These are phyloP conservation scores for Hondaea fermentalgiana DNA, from an alignment of 108 stramenopile species.

Conservation along the genomic window DNA sequence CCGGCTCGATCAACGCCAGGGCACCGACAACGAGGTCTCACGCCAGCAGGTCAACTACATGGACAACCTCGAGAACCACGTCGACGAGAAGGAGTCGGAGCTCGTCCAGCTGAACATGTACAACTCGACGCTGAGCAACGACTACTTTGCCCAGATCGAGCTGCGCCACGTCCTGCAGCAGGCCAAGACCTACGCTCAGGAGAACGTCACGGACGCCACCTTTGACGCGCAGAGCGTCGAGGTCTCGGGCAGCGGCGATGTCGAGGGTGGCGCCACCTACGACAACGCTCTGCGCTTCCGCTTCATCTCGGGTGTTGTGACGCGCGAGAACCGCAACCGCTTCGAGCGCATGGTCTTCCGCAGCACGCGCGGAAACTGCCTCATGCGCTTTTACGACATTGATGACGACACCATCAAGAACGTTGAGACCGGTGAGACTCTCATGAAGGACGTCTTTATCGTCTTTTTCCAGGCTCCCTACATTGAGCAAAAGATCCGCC, in stretches of 20 bases:
- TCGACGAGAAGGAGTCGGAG: constrained; percentile 81
- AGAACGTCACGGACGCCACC: constrained; percentile 72
- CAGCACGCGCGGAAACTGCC: constrained; percentile 88
- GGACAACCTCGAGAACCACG: constrained; percentile 67
- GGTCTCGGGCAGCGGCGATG: constrained; percentile 33
- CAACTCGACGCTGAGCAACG: constrained; percentile 79
- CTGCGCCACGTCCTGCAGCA: constrained; percentile 87
- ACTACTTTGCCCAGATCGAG: constrained; percentile 86
- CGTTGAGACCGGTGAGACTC: constrained; percentile 61
- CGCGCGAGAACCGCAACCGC: constrained; percentile 72
- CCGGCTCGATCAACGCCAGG: constrained; percentile 19
- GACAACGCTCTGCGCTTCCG: constrained; percentile 89
- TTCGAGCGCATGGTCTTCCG: constrained; percentile 97
- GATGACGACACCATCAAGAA: constrained; percentile 65
- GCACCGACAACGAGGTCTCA: background rate
- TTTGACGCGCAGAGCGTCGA: constrained; percentile 33
- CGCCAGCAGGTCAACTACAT: constrained; percentile 34
- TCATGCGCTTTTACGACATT: constrained; percentile 85
- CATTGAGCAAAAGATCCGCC: constrained; percentile 88
- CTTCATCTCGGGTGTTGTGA: constrained; percentile 82
- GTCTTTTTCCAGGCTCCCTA: constrained; percentile 86
- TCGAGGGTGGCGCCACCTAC: constrained; percentile 41
- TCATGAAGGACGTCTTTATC: constrained; percentile 88
- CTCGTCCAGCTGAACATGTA: constrained; percentile 81
- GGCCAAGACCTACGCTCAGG: constrained; percentile 65